Evolutionary conservation across 352 stramenopile species (phyloP).

Genomic region (Peronosclerospora sorghi): DNA sequence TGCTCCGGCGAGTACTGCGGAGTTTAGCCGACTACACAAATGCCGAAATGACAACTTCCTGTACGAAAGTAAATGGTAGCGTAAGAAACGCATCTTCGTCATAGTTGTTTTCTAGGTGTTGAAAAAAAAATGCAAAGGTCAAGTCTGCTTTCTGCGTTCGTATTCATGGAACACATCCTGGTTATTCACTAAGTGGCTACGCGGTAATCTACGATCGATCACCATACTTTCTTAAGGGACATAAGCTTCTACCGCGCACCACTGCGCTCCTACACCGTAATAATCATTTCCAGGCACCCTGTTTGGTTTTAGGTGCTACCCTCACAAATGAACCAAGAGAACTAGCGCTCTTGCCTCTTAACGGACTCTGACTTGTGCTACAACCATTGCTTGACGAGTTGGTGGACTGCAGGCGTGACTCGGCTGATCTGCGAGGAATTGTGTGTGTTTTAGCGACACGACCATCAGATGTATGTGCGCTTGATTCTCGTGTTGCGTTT

Average conservation of each 20-base stretch:
- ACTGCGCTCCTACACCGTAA: not conserved
- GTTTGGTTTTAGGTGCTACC: slow-evolving; percentile 7
- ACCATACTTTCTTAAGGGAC: not conserved
- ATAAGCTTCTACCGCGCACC: slow-evolving; percentile 1
- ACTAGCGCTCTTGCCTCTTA: slow-evolving; percentile 14
- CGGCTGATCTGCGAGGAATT: slow-evolving; percentile 3
- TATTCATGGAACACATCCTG: not conserved
- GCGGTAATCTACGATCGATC: slow-evolving; percentile 25
- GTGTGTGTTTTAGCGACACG: slow-evolving; percentile 14
- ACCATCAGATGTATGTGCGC: not conserved
- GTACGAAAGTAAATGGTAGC: slow-evolving; percentile 6
- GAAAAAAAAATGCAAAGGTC: not conserved
- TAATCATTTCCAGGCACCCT: slow-evolving; percentile 23
- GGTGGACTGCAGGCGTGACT: slow-evolving; percentile 12
- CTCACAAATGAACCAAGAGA: slow-evolving; percentile 11
- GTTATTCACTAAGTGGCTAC: slow-evolving; percentile 10
- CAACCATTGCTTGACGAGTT: slow-evolving; percentile 7
- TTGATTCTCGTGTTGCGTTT: slow-evolving; percentile 4
- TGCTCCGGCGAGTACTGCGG: slow-evolving; percentile 58
- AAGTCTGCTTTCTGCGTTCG: no score
- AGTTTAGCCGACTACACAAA: slow-evolving; percentile 37
- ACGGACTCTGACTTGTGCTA: slow-evolving; percentile 10
- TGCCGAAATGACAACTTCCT: slow-evolving; percentile 3
- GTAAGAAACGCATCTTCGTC: slow-evolving; percentile 3
- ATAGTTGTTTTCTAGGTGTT: not conserved